phyloP scores from a whole-genome alignment of 2,329 filamentous ascomycete species.

The Aspergillus sp. region DNA sequence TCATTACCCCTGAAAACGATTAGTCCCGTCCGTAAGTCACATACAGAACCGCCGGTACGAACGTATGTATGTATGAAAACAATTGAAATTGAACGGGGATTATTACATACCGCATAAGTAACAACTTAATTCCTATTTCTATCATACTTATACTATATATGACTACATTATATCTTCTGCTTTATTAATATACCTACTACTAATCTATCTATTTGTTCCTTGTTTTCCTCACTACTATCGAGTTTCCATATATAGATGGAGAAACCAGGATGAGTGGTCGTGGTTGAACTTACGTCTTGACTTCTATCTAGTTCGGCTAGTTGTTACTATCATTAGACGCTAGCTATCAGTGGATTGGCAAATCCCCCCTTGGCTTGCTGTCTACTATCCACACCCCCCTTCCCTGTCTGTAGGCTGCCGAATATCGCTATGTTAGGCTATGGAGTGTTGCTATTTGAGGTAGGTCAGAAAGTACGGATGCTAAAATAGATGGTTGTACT shows the following conservation, averaged over 20 bases:
- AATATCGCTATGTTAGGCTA: background rate
- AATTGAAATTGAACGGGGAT: too few species aligned
- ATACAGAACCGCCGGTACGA: too few species aligned
- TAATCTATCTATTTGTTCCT: background rate
- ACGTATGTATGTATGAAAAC: too few species aligned
- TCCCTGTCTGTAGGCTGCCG: background rate
- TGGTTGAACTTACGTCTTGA: background rate
- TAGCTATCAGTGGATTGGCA: background rate
- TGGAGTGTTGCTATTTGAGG: background rate
- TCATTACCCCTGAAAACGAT: too few species aligned
- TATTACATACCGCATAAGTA: too few species aligned
- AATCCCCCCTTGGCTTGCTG: background rate
- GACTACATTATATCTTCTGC: too few species aligned
- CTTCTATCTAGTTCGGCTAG: background rate
- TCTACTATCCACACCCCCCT: background rate
- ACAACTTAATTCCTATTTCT: too few species aligned
- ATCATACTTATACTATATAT: too few species aligned
- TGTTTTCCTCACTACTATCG: background rate
- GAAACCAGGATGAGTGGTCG: background rate
- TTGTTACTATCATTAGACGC: slow-evolving; percentile 7
- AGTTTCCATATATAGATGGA: background rate
- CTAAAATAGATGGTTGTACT: background rate
- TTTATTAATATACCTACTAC: background rate
- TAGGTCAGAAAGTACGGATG: background rate
- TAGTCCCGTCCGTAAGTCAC: too few species aligned